Evolutionary conservation across 805 yeast genomes (phyloP), one percentile per base, ranked within the genome.

Genomic region (Candida golubevii): DNA sequence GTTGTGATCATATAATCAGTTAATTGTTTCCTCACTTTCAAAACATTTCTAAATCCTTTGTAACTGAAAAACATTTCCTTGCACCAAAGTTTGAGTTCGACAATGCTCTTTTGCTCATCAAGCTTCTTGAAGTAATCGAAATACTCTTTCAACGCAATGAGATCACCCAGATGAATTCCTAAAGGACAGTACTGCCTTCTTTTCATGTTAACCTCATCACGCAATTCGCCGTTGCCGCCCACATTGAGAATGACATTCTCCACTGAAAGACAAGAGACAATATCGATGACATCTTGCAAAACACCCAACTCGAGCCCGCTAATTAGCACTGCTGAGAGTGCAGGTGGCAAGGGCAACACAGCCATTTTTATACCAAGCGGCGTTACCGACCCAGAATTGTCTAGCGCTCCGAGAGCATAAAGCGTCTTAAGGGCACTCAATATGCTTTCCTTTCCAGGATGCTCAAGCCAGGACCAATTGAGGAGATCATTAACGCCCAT

Each of bases 381-480:
- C 0, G 98, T 91, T 49, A 93, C 81, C 26, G 76, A 68, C 1
- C 98, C 98, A 1, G 64, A 54, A 51, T 83, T 85, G 60, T 87
- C 79, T 35, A 93, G 67, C 0, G 99, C 98, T 7, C 82, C 82
- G 36, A 93, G 68, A 8, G 88, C 74, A 58, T 83, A 87, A 39
- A 93, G 73, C 43, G 90, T 86, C 45, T 81, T 79, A 44, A 93
- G 71, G 0, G 97, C 95, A 39, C 88, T 70, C 12, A 83, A 60
- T 28, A 93, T 71, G 0, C 97, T 76, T 8, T 82, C 85, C 51
- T 79, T 75, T 3, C 93, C 90, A 0, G 99, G 99, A 51, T 85
- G 78, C 60, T 91, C 96, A 35, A 93, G 71, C 98, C 99, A 93
- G 15, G 86, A 73, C 90, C 97, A 93, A 47, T 80, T 78, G 38